These are phyloP conservation scores for Microstegium vimineum DNA, from an alignment of 176 grass and related monocot species.

Conservation along the genomic window DNA sequence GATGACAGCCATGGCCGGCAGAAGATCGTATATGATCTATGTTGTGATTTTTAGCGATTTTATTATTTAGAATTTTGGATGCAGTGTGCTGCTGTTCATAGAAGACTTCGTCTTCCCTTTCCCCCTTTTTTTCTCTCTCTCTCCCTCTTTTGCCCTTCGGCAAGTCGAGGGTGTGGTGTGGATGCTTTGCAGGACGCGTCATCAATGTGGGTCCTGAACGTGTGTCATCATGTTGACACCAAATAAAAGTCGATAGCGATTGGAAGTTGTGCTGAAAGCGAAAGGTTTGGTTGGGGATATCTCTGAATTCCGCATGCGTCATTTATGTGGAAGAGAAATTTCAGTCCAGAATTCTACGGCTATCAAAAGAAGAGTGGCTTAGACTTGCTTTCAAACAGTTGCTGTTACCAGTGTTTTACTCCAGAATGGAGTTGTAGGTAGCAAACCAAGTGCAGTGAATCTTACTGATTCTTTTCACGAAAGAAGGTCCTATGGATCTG, in stretches of 20 bases:
- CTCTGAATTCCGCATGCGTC: not conserved
- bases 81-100: not conserved
- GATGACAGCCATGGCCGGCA: not conserved
- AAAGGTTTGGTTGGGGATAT: not conserved
- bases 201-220: not conserved
- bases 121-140: too few relatives aligned
- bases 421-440: not conserved
- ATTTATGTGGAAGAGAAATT: not conserved
- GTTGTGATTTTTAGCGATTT: constrained; percentile 7
- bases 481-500: not conserved
- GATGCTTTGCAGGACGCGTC: not conserved
- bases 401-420: not conserved
- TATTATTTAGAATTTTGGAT: constrained; percentile 8
- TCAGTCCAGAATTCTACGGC: not conserved
- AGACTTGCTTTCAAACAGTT: not conserved
- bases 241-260: not conserved
- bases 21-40: not conserved
- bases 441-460: not conserved
- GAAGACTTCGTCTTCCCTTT: too few relatives aligned
- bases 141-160: not conserved
- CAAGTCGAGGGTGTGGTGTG: not conserved
- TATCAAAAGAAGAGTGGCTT: not conserved
- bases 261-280: not conserved
- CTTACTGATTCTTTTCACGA: not conserved
- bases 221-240: not conserved